These are phyloP conservation scores for Symbiodinium natans DNA, from an alignment of 73 alveolate genomes.

Conservation along the genomic window DNA sequence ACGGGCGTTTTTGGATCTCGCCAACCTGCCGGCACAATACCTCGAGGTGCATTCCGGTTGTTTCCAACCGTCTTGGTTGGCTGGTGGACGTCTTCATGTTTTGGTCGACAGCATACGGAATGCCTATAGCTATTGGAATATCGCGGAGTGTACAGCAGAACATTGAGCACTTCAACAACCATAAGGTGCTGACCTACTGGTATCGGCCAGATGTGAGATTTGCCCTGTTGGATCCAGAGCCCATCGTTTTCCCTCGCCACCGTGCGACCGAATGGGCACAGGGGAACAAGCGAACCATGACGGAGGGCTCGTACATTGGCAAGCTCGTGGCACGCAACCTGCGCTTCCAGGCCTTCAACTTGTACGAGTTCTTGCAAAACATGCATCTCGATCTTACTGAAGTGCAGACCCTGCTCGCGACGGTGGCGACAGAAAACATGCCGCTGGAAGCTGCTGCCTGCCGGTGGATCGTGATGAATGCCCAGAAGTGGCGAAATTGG, in stretches of 20 bases:
- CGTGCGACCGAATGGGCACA: slow-evolving; percentile 20
- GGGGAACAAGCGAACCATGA: slow-evolving; percentile 36
- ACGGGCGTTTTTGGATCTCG: slow-evolving; percentile 52
- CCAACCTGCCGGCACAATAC: slow-evolving; percentile 39
- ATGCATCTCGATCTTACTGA: slow-evolving; percentile 14
- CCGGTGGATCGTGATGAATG: slow-evolving; percentile 16
- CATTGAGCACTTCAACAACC: background rate
- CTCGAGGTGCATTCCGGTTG: slow-evolving; percentile 39
- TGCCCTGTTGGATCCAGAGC: slow-evolving; percentile 18
- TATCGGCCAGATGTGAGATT: slow-evolving; percentile 49
- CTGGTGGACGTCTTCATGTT: slow-evolving; percentile 1
- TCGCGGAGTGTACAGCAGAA: background rate
- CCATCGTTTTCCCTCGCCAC: slow-evolving; percentile 39
- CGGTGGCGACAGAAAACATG: background rate
- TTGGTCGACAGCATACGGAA: slow-evolving; percentile 52
- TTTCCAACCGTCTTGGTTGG: background rate
- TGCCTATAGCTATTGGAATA: slow-evolving; percentile 53
- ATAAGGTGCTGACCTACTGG: slow-evolving; percentile 14
- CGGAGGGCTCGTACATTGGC: slow-evolving; percentile 23
- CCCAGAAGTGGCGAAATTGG: slow-evolving; percentile 23
- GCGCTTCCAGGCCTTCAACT: slow-evolving; percentile 8
- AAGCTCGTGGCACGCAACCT: slow-evolving; percentile 2
- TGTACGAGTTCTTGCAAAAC: background rate
- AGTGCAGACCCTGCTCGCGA: background rate
- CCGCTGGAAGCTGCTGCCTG: slow-evolving; percentile 22